Conservation (phyloP, 495 filamentous ascomycete genomes). For the Aspergillus campestris region DNA sequence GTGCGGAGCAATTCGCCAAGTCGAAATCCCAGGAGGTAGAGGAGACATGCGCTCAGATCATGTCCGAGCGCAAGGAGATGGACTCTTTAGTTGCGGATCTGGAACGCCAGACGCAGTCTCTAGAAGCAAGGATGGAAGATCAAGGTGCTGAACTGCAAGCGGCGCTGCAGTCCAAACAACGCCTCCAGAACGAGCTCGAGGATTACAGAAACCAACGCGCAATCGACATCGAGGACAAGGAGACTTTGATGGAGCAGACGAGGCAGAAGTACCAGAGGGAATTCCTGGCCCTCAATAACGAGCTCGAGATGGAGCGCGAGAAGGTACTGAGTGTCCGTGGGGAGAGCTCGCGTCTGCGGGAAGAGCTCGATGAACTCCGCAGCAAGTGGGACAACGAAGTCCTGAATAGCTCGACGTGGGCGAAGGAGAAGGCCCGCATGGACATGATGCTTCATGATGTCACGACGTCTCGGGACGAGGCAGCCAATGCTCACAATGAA, state of each 20-base stretch:
- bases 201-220: conserved; percentile 93
- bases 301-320: conserved; percentile 89
- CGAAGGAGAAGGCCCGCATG: conserved; percentile 90
- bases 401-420: conserved; percentile 95
- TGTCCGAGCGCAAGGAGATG: conserved; percentile 88
- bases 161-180: conserved; percentile 84
- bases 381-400: conserved; percentile 99
- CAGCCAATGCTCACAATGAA: conserved; percentile 86
- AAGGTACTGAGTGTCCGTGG: conserved; percentile 61
- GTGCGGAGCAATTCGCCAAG: conserved; percentile 91
- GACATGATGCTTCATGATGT: conserved; percentile 88
- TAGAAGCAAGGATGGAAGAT: conserved; percentile 88
- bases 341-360: conserved; percentile 69
- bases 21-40: conserved; percentile 82
- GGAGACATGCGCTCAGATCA: conserved; percentile 79
- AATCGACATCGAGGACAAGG: conserved; percentile 95
- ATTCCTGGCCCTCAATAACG: conserved; percentile 77
- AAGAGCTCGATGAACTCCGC: conserved; percentile 89
- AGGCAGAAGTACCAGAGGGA: conserved; percentile 95
- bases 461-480: conserved; percentile 83
- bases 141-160: conserved; percentile 80
- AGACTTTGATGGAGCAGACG: conserved; percentile 93
- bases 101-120: conserved; percentile 77
- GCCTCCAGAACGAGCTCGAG: conserved; percentile 94
- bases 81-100: conserved; percentile 84